Conservation (phyloP, 225 moss, liverwort and hornwort species). For the Pleurozium schreberi region DNA sequence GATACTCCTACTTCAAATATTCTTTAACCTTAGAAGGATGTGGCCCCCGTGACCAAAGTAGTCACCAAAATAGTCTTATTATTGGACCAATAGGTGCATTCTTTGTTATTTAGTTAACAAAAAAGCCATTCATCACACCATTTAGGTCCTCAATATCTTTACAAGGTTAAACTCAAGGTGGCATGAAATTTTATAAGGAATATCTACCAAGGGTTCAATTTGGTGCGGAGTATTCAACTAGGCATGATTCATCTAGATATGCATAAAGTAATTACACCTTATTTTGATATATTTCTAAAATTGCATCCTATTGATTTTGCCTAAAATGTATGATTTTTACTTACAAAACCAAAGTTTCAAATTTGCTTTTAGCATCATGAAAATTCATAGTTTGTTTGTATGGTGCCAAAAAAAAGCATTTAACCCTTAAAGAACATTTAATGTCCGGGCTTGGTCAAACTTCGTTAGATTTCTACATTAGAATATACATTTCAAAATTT, state of each 20-base stretch:
- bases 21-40: neutral
- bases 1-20: too few relatives aligned
- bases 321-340: neutral
- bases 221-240: rapidly evolving
- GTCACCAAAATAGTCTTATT: neutral
- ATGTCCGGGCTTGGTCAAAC: too few relatives aligned
- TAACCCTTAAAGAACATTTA: too few relatives aligned
- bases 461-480: too few relatives aligned
- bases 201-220: neutral
- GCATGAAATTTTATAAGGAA: neutral
- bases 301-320: neutral
- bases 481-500: too few relatives aligned
- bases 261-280: neutral
- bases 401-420: rapidly evolving
- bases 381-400: neutral
- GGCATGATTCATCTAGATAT: rapidly evolving
- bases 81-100: neutral
- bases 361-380: too few relatives aligned
- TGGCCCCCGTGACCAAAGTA: neutral
- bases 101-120: neutral
- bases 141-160: too few relatives aligned
- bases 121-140: too few relatives aligned
- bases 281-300: rapidly evolving
- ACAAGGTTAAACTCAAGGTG: too few relatives aligned
- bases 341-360: neutral